Percentiles rank a stretch among this genome's conserved stretches.
Conservation (phyloP, 768 basidiomycete species). For the Russula sp. region DNA sequence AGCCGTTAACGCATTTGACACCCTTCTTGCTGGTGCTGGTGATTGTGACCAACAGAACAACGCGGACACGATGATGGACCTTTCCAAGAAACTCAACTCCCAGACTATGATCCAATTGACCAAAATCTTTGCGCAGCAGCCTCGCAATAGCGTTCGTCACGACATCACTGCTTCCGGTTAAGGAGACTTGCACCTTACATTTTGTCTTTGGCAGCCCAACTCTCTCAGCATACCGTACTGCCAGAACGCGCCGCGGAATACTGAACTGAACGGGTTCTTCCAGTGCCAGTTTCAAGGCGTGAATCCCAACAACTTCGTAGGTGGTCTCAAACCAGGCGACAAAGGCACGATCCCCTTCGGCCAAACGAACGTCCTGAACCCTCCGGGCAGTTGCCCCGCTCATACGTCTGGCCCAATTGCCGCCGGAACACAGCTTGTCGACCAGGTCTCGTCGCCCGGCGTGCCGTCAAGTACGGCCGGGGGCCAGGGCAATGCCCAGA, state of each 20-base stretch:
- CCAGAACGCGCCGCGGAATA: constrained; percentile 43
- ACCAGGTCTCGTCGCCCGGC: constrained; percentile 33
- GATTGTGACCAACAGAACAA: constrained; percentile 40
- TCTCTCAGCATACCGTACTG: constrained; percentile 45
- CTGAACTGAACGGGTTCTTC: constrained; percentile 47
- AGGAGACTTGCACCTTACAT: background rate
- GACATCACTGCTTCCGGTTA: background rate
- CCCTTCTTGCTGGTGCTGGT: constrained; percentile 47
- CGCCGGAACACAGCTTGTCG: constrained; percentile 40
- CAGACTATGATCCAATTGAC: constrained; percentile 42
- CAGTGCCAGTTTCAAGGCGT: constrained; percentile 52
- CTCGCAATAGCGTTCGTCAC: constrained; percentile 43
- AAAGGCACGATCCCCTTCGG: constrained; percentile 50
- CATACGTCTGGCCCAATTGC: constrained; percentile 41
- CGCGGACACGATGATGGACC: constrained; percentile 43
- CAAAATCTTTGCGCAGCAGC: constrained; percentile 51
- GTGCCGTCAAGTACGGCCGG: constrained; percentile 1
- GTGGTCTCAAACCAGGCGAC: constrained; percentile 35
- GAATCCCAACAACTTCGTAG: constrained; percentile 39
- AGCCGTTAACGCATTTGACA: constrained; percentile 47
- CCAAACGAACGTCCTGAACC: constrained; percentile 32
- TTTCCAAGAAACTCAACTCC: constrained; percentile 42
- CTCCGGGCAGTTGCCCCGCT: constrained; percentile 46
- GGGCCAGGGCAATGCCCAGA: background rate
- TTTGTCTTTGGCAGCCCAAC: constrained; percentile 30